Conservation (phyloP, 2,329 filamentous ascomycete species). For the Fusarium sp. region DNA sequence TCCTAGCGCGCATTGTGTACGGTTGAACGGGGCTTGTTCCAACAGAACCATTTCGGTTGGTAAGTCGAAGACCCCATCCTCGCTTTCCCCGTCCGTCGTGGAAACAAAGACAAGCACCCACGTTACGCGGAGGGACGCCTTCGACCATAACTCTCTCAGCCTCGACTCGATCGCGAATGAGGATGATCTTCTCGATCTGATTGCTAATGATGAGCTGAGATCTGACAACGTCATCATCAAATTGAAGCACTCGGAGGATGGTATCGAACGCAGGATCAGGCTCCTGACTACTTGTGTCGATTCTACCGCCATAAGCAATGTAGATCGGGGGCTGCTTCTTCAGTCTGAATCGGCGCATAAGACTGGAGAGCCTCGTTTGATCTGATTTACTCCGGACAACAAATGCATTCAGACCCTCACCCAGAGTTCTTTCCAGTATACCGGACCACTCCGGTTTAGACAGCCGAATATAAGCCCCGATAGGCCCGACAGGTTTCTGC, state of each 20-base stretch:
- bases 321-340: slow-evolving; percentile 54
- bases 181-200: slow-evolving; percentile 83
- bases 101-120: slow-evolving; percentile 77
- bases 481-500: slow-evolving; percentile 82
- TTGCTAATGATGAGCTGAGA: slow-evolving; percentile 87
- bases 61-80: slow-evolving; percentile 71
- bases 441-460: slow-evolving; percentile 84
- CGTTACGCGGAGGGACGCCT: slow-evolving; percentile 73
- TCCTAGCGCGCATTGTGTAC: slow-evolving; percentile 71
- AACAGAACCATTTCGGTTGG: slow-evolving; percentile 57
- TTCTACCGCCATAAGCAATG: slow-evolving; percentile 54
- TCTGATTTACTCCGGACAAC: slow-evolving; percentile 84
- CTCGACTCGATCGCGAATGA: slow-evolving; percentile 76
- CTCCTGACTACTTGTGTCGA: slow-evolving; percentile 66
- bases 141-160: slow-evolving; percentile 78
- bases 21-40: slow-evolving; percentile 60
- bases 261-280: slow-evolving; percentile 81
- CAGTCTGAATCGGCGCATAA: slow-evolving; percentile 76
- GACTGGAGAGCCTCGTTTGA: slow-evolving; percentile 71
- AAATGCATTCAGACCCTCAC: slow-evolving; percentile 78
- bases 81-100: slow-evolving; percentile 67
- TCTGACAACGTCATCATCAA: slow-evolving; percentile 82
- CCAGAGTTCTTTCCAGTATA: slow-evolving; percentile 82
- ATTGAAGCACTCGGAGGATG: slow-evolving; percentile 81
- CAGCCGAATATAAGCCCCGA: slow-evolving; percentile 83